Base-by-base conservation (phyloP, 2,329 filamentous ascomycete genomes). In the Fusarium veterinarium region DNA sequence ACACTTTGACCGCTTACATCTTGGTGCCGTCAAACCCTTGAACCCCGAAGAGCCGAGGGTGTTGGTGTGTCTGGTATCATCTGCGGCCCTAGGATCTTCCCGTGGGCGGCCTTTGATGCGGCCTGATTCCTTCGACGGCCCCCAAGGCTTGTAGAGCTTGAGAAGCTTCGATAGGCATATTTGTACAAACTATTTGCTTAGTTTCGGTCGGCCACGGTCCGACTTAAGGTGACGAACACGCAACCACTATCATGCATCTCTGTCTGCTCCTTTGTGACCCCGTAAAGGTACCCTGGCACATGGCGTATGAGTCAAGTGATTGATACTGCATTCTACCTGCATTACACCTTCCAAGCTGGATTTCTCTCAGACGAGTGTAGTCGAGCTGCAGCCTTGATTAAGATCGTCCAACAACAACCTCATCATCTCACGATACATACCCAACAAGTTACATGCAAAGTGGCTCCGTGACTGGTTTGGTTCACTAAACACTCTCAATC, bases 221-320 rank as follows among this genome's bases (percentile, higher is more conserved):
- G 42, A 60, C 60, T 60, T 44, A 35, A 46, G 53, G 65, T 57
- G 62, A 52, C 60, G 65, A 55, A 55, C 55, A 66, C 40, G 53
- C 57, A 76, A 63, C 46, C 64, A 64, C 37, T 59, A 64, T 63
- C 64, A 67, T 75, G 65, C 71, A 63, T 67, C 56, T 69, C 46
- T 56, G 38, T 64, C 63, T 62, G 42, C 57, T 40, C 40, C 46
- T 67, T 65, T n/a, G 23, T 60, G 60, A 65, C 62, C 69, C 67
- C 76, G 69, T n/a, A 64, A 53, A 60, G 52, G 55, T 51, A 44
- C 72, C 77, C 69, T 69, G 70, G 75, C 71, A 79, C 77, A 79
- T 79, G 58, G 66, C 52, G 65, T 70, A 70, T 58, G 64, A 73
- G 76, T 79, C 77, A 80, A 79, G 77, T 79, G 78, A 80, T 75